A percentile compares a stretch with the other conserved stretches of the same genome.
phyloP scores from a whole-genome alignment of 73 alveolate species.

The Tetrahymena thermophila region DNA sequence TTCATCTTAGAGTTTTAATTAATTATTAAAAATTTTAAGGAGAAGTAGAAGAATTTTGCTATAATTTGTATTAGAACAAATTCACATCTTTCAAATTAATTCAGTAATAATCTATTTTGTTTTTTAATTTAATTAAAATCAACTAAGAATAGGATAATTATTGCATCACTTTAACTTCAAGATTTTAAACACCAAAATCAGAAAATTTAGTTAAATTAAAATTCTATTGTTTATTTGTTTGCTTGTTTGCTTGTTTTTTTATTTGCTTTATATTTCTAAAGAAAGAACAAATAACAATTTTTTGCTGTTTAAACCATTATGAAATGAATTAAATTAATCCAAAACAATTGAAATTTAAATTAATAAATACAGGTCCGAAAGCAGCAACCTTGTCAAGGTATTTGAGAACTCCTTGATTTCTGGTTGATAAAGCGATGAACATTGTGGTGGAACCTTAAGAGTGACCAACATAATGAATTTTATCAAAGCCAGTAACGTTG shows the following conservation, averaged over 20 bases:
- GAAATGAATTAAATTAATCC: too few relatives aligned
- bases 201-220: neutral
- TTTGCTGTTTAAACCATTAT: too few relatives aligned
- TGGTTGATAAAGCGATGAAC: constrained; percentile 62
- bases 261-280: too few relatives aligned
- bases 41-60: neutral
- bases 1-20: too few relatives aligned
- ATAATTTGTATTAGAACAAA: too few relatives aligned
- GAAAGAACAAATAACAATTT: too few relatives aligned
- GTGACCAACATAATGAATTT: constrained; percentile 88
- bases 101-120: neutral
- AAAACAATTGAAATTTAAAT: too few relatives aligned
- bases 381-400: constrained; percentile 31
- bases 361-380: constrained; percentile 50
- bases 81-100: too few relatives aligned
- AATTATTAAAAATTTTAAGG: neutral
- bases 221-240: neutral
- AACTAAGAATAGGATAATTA: neutral
- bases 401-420: constrained; percentile 25
- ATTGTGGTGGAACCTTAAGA: constrained; percentile 92
- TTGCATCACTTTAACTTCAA: neutral
- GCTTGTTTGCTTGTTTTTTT: too few relatives aligned
- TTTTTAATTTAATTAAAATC: neutral
- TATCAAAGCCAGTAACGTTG: constrained; percentile 49
- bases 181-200: neutral